phyloP scores from a whole-genome alignment of 768 basidiomycete genomes.

The Phlegmacium glaucopus region DNA sequence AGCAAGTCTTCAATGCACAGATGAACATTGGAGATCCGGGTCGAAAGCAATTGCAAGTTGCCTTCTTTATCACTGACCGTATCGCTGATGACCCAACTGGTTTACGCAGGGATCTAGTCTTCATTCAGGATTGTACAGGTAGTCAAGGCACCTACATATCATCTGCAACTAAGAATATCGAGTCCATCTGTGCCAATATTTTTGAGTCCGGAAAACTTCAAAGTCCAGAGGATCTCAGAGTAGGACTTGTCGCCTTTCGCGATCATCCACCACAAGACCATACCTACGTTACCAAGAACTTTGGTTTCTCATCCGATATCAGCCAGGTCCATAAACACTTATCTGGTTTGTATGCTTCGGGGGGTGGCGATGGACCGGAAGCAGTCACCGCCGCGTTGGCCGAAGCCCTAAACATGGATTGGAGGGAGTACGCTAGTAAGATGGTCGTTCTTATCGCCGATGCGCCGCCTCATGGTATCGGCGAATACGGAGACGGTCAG shows the following conservation, averaged over 20 bases:
- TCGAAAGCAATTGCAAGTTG: constrained; percentile 74
- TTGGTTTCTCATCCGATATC: constrained; percentile 93
- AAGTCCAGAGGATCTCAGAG: constrained; percentile 79
- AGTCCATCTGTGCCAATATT: constrained; percentile 91
- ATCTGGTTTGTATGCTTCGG: constrained; percentile 80
- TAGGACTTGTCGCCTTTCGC: constrained; percentile 92
- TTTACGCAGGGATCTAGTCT: constrained; percentile 76
- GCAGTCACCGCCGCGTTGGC: constrained; percentile 92
- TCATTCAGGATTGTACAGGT: constrained; percentile 94
- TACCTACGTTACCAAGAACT: constrained; percentile 90
- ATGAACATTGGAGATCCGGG: constrained; percentile 27
- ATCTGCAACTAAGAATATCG: constrained; percentile 96
- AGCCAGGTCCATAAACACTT: constrained; percentile 81
- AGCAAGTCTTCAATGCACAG: constrained; percentile 23
- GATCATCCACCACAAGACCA: constrained; percentile 98
- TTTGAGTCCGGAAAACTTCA: constrained; percentile 93
- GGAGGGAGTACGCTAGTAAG: constrained; percentile 85
- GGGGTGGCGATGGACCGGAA: constrained; percentile 94
- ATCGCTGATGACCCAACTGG: constrained; percentile 8
- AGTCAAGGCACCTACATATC: constrained; percentile 88
- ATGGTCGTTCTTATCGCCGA: constrained; percentile 98
- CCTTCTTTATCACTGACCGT: constrained; percentile 3
- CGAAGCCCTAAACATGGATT: constrained; percentile 86
- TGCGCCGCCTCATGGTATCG: constrained; percentile 96
- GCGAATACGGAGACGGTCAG: constrained; percentile 93